Conservation (phyloP, 306 rosid species). For the Cucumis hystrix region DNA sequence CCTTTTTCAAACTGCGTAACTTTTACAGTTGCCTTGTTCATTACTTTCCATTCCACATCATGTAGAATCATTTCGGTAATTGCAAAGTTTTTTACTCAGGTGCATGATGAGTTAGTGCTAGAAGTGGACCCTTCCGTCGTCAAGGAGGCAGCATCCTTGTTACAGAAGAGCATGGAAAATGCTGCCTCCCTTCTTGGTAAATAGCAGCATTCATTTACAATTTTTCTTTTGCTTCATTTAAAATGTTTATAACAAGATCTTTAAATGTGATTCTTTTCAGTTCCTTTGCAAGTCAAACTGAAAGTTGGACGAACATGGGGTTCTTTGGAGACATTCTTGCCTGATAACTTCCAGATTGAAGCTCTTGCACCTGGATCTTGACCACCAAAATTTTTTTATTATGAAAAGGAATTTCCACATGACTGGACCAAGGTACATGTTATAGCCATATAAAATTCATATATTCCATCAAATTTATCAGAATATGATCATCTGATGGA, state of each 20-base stretch:
- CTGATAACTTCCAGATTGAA: slow-evolving; percentile 23
- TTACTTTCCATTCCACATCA: not conserved
- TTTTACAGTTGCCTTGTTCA: not conserved
- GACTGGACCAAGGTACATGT: not conserved
- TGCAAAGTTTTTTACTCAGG: slow-evolving; percentile 31
- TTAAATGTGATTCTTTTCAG: slow-evolving; percentile 23
- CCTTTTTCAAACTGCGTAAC: not conserved
- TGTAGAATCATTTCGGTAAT: not conserved
- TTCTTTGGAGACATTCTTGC: slow-evolving; percentile 57
- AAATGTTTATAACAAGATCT: not conserved
- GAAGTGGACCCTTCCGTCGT: slow-evolving; percentile 72
- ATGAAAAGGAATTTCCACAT: not conserved
- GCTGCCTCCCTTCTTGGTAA: slow-evolving; percentile 81
- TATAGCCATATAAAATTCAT: not conserved
- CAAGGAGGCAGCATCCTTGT: slow-evolving; percentile 64
- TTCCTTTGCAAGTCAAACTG: slow-evolving; percentile 76
- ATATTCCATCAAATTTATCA: not conserved
- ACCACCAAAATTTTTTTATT: not conserved
- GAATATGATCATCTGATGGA: not conserved
- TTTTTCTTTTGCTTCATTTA: not conserved
- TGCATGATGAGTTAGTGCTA: slow-evolving; percentile 87
- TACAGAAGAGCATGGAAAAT: slow-evolving; percentile 80
- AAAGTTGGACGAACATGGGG: slow-evolving; percentile 95
- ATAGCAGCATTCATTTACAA: slow-evolving; percentile 1
- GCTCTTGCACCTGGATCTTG: slow-evolving; percentile 20